Base-by-base conservation (phyloP, 768 basidiomycete genomes). In the Amanita rimosa region DNA sequence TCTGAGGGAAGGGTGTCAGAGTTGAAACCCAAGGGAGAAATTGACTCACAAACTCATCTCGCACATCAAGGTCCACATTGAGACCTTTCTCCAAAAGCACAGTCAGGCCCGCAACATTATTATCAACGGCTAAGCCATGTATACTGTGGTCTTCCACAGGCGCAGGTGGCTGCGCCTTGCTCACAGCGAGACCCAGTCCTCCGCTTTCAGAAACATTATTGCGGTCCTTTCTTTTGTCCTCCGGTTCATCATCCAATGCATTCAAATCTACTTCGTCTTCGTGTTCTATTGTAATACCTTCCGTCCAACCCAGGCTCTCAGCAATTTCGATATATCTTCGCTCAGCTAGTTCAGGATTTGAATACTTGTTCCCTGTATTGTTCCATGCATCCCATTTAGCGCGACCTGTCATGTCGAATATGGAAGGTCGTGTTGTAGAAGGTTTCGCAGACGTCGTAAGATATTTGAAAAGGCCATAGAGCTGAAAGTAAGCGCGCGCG, bases 311-410 rank as follows among this genome's bases (percentile, higher is more conserved):
- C 17, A 89, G 64, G 53, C 64, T 73, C 40, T 61, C 68, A 16
- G 87, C 89, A 45, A 89, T 72, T 17, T 76, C 76, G 50, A 87
- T 61, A 60, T 92, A 92, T 59, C 79, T 69, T 37, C 53, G 56
- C 64, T 88, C 83, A 13, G 75, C 84, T 26, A 76, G 75, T 11
- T 55, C 53, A 3, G 56, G 56, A n/a, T 58, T 62, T 13, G 60
- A 60, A 53, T 80, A 83, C 13, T 61, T 67, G 55, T 75, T 72
- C 6, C 73, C 75, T 9, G 70, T 62, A 10, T 65, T 57, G 42
- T 58, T 71, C 89, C 89, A 92, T 2, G 87, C 85, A 60, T 91
- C 86, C 88, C 88, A 92, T 60, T 92, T 92, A 2, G 87, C 86
- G 16, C 85, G 70, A 13, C 83, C 86, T 2, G 82, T 72, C 63